Conservation (phyloP, 2,329 filamentous ascomycete genomes). For the Anisogramma anomala region DNA sequence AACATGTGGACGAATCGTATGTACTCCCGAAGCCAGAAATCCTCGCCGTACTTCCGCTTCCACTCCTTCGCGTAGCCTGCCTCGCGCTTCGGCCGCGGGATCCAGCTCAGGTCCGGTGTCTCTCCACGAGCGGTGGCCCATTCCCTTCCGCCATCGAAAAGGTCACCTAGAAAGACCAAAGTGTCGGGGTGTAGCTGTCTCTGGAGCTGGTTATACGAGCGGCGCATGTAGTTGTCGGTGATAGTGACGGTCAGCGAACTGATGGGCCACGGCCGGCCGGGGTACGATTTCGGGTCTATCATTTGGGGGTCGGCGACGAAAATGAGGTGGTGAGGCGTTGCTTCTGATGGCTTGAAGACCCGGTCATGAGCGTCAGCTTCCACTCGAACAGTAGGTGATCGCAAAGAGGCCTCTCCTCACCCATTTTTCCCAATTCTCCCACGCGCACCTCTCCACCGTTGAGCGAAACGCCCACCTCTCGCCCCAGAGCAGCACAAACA, state of each 20-base stretch:
- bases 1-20: constrained; percentile 79
- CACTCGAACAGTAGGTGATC: neutral
- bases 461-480: constrained; percentile 68
- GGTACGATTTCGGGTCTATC: constrained; percentile 90
- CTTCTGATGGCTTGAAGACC: constrained; percentile 52
- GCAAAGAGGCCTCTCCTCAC: constrained; percentile 35
- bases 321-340: constrained; percentile 71
- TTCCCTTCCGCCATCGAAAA: constrained; percentile 92
- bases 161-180: constrained; percentile 80
- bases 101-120: constrained; percentile 49
- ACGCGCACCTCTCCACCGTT: constrained; percentile 61
- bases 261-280: constrained; percentile 57
- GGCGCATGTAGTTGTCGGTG: constrained; percentile 81
- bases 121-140: constrained; percentile 64
- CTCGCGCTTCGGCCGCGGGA: constrained; percentile 40
- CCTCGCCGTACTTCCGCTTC: constrained; percentile 64
- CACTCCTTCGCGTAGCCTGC: constrained; percentile 49
- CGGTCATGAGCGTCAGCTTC: constrained; percentile 5
- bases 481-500: constrained; percentile 69
- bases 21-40: constrained; percentile 82
- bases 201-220: constrained; percentile 72
- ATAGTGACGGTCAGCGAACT: constrained; percentile 44
- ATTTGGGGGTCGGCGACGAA: constrained; percentile 86
- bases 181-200: constrained; percentile 69
- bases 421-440: constrained; percentile 89